Percentiles rank a stretch among this genome's conserved stretches.
phyloP scores from a whole-genome alignment of 177 flowering plant species.

The Telopea speciosissima region DNA sequence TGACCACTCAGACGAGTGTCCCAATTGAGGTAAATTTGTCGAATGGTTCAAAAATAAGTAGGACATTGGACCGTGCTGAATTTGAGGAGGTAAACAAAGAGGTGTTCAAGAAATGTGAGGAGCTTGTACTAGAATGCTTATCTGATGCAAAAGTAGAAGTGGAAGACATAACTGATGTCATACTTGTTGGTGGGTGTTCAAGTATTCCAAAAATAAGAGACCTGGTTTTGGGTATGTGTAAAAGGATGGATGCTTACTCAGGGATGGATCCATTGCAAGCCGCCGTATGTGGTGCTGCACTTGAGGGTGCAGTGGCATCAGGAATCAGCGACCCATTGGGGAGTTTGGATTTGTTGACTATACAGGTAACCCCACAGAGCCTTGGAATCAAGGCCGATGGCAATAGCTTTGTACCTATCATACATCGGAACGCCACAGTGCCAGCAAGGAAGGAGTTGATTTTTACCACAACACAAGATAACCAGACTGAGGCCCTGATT shows the following conservation, averaged over 20 bases:
- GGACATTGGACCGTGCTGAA: conserved; percentile 40
- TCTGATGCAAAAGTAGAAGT: conserved; percentile 57
- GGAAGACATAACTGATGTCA: conserved; percentile 60
- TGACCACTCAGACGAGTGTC: conserved; percentile 45
- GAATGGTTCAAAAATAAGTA: conserved; percentile 44
- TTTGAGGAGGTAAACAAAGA: conserved; percentile 58
- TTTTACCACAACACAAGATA: conserved; percentile 78
- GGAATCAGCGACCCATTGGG: conserved; percentile 78
- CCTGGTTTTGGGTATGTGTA: conserved; percentile 43
- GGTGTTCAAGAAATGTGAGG: conserved; percentile 60
- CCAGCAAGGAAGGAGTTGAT: conserved; percentile 66
- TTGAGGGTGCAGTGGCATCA: conserved; percentile 92
- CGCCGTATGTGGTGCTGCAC: conserved; percentile 85
- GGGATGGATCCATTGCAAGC: conserved; percentile 72
- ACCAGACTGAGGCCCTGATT: conserved; percentile 69
- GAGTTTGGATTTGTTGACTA: conserved; percentile 66
- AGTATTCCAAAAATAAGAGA: conserved; percentile 57
- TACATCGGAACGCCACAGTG: conserved; percentile 55
- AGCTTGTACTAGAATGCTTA: conserved; percentile 51
- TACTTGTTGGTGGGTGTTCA: conserved; percentile 89
- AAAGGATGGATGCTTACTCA: conserved; percentile 35
- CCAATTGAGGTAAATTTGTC: conserved; percentile 60
- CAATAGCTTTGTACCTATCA: conserved; percentile 51
- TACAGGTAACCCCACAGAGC: conserved; percentile 71
- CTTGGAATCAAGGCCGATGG: conserved; percentile 66